Evolutionary conservation across 495 filamentous ascomycete species (phyloP).

Genomic region (Friedmanniomyces simplex): DNA sequence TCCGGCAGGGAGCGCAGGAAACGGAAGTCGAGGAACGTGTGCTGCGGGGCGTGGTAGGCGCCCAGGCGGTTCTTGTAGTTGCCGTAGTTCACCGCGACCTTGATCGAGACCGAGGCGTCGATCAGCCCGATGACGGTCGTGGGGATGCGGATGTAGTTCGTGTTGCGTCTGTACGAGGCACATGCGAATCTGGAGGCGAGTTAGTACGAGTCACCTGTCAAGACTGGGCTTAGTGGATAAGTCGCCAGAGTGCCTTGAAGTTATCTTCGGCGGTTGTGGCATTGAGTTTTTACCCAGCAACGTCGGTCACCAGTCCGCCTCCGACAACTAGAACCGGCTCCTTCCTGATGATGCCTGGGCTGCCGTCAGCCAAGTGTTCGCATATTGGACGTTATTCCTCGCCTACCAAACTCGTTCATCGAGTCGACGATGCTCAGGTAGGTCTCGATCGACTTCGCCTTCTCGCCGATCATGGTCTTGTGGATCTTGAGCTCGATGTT

Average conservation of each 20-base stretch:
- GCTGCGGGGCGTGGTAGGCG: constrained; percentile 54
- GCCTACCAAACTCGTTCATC: constrained; percentile 52
- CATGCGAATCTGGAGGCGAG: constrained; percentile 42
- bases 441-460: constrained; percentile 52
- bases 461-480: constrained; percentile 55
- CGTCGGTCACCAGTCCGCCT: constrained; percentile 54
- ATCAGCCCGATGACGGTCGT: constrained; percentile 59
- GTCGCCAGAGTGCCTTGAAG: constrained; percentile 37
- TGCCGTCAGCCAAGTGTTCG: neutral
- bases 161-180: constrained; percentile 33
- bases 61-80: constrained; percentile 57
- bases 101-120: constrained; percentile 55
- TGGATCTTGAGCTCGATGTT: constrained; percentile 46
- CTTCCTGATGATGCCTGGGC: constrained; percentile 23
- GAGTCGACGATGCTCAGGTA: constrained; percentile 50
- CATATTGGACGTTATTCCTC: neutral
- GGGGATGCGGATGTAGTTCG: constrained; percentile 42
- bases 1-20: constrained; percentile 50
- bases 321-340: constrained; percentile 56
- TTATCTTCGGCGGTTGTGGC: constrained; percentile 29
- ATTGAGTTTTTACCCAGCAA: constrained; percentile 45
- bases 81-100: constrained; percentile 56
- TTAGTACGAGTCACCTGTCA: constrained; percentile 10
- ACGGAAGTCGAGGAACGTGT: constrained; percentile 56
- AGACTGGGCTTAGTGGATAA: constrained; percentile 20